Percentiles rank a stretch among this genome's conserved stretches.
Evolutionary conservation across 2,329 filamentous ascomycete genomes (phyloP).

Genomic region (Arthrobotrys iridis): DNA sequence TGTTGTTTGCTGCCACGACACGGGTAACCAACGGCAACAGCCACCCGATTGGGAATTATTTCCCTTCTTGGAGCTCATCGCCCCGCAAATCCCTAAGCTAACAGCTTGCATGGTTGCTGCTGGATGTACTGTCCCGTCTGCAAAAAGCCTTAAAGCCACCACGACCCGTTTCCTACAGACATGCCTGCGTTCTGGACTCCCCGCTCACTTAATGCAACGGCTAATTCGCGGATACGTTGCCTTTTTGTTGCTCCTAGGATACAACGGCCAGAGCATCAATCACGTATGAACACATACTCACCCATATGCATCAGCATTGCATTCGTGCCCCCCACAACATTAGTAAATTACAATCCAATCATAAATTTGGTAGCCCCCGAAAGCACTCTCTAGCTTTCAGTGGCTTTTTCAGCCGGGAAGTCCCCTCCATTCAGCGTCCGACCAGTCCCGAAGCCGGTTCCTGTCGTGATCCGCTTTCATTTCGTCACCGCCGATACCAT

Average conservation of each 20-base stretch:
- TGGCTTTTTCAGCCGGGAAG: too few relatives aligned
- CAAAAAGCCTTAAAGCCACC: background rate
- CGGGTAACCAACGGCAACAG: slow-evolving; percentile 21
- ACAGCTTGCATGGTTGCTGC: slow-evolving; percentile 7
- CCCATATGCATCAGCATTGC: background rate
- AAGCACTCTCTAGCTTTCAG: too few relatives aligned
- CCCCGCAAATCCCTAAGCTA: slow-evolving; percentile 14
- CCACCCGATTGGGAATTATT: background rate
- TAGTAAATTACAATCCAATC: too few relatives aligned
- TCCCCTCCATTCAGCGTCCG: too few relatives aligned
- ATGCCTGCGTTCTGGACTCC: background rate
- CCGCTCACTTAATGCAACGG: background rate
- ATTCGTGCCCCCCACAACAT: too few relatives aligned
- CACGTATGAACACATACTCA: background rate
- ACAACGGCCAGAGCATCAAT: background rate
- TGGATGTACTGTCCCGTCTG: slow-evolving; percentile 10
- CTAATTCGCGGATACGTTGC: too few relatives aligned
- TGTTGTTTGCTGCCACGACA: slow-evolving; percentile 6
- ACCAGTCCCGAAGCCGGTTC: too few relatives aligned
- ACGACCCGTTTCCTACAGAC: background rate
- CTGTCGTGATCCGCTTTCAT: too few relatives aligned
- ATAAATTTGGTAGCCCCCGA: background rate
- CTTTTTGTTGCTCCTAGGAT: background rate
- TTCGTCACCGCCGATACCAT: too few relatives aligned
- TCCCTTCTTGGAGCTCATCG: slow-evolving; percentile 7